A percentile compares a stretch with the other conserved stretches of the same genome.
Evolutionary conservation across 805 yeast species (phyloP).

Genomic region (Lipomyces mesembrius): DNA sequence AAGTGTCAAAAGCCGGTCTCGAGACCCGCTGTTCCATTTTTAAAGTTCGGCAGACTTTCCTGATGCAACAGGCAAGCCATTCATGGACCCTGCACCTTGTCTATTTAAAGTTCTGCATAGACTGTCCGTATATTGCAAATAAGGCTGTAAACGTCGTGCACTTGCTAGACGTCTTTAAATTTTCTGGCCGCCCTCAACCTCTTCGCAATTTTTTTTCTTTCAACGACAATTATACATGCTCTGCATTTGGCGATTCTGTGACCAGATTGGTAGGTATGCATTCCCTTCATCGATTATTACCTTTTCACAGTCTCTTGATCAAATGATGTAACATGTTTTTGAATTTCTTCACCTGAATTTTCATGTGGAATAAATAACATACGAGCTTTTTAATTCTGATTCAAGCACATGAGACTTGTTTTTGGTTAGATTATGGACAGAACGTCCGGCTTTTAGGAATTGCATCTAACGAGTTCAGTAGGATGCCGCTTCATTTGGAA

Average conservation of each 20-base stretch:
- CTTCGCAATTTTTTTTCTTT: no score
- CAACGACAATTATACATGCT: no score
- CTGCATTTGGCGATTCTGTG: no score
- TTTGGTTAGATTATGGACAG: not conserved
- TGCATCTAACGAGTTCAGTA: not conserved
- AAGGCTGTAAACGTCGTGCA: not conserved
- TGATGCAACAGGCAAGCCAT: no score
- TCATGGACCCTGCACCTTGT: not conserved
- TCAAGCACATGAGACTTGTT: not conserved
- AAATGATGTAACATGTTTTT: conserved; percentile 46
- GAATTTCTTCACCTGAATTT: conserved; percentile 52
- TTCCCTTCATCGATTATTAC: not conserved
- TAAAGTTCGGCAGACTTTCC: not conserved
- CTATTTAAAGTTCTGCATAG: not conserved
- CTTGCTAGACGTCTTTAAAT: no score
- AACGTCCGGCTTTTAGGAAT: not conserved
- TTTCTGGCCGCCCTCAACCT: no score
- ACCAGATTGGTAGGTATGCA: no score
- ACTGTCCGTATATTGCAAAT: not conserved
- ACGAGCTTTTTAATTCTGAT: conserved; percentile 55
- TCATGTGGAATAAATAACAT: conserved; percentile 44
- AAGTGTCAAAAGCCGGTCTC: not conserved
- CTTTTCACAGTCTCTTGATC: conserved; percentile 15
- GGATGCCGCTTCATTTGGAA: not conserved
- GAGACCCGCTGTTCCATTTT: not conserved